Evolutionary conservation across 345 rosid species (phyloP).

Genomic region (Murraya koenigii): DNA sequence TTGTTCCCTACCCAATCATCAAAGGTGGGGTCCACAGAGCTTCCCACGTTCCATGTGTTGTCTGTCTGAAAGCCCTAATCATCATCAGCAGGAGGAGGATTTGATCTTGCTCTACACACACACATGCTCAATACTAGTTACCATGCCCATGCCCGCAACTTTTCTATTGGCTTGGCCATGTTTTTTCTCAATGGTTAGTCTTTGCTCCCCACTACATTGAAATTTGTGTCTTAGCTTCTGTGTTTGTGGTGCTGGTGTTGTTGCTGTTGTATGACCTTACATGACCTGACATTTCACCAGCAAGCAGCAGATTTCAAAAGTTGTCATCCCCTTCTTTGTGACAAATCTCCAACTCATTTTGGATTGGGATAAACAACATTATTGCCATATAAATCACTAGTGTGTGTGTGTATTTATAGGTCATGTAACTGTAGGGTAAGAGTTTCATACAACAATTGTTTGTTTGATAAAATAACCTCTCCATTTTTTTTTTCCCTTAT

Average conservation of each 20-base stretch:
- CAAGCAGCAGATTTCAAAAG: neutral
- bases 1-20: slow-evolving; percentile 62
- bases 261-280: neutral
- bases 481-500: no score
- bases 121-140: neutral
- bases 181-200: neutral
- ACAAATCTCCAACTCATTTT: neutral
- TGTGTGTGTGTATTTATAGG: neutral
- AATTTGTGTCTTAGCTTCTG: slow-evolving; percentile 5
- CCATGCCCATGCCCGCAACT: slow-evolving; percentile 7
- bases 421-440: neutral
- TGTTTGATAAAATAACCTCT: no score
- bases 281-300: slow-evolving; percentile 12
- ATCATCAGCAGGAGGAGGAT: neutral
- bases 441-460: neutral
- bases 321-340: neutral
- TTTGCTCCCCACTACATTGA: neutral
- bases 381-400: neutral
- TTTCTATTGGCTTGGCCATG: neutral
- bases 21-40: slow-evolving; percentile 32
- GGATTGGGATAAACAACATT: neutral
- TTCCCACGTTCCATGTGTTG: slow-evolving; percentile 32
- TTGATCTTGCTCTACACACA: neutral
- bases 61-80: slow-evolving; percentile 24
- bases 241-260: neutral